Conservation (phyloP, 2,329 filamentous ascomycete genomes). For the Xylariaceae sp. region DNA sequence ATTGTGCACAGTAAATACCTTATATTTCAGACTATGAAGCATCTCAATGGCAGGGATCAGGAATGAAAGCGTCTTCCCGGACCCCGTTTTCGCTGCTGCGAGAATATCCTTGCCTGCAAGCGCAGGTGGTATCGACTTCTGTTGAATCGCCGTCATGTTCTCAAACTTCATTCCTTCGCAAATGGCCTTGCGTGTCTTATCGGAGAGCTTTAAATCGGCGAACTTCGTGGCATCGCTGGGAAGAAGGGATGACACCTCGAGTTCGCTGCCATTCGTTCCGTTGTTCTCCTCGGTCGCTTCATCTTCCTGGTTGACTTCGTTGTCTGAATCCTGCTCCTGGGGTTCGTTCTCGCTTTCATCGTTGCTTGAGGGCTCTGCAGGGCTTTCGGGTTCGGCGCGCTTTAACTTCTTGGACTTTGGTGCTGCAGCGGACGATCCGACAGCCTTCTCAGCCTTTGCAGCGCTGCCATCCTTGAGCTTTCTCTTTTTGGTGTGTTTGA, state of each 20-base stretch:
- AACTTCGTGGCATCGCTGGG: constrained; percentile 66
- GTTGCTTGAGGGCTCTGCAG: constrained; percentile 13
- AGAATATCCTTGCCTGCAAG: constrained; percentile 89
- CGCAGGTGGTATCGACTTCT: constrained; percentile 78
- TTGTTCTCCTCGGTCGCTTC: constrained; percentile 6
- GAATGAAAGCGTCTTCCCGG: constrained; percentile 93
- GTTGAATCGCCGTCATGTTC: constrained; percentile 94
- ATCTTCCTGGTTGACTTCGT: constrained; percentile 21
- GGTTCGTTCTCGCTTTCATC: constrained; percentile 16
- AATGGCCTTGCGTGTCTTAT: constrained; percentile 85
- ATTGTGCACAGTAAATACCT: constrained; percentile 31
- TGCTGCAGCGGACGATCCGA: constrained; percentile 20
- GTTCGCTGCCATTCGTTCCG: constrained; percentile 17
- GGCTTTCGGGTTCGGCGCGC: constrained; percentile 25
- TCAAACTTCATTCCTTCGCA: constrained; percentile 81
- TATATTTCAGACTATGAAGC: constrained; percentile 84
- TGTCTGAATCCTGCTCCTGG: constrained; percentile 13
- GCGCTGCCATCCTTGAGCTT: constrained; percentile 31
- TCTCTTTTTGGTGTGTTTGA: constrained; percentile 38
- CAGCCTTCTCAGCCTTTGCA: constrained; percentile 22
- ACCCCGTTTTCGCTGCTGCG: constrained; percentile 88
- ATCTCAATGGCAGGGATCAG: constrained; percentile 93
- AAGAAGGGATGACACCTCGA: constrained; percentile 44
- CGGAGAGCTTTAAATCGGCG: constrained; percentile 76
- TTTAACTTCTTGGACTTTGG: constrained; percentile 41